phyloP scores from a whole-genome alignment of 805 yeast species.

The Cyberlindnera samutprakarnensis region DNA sequence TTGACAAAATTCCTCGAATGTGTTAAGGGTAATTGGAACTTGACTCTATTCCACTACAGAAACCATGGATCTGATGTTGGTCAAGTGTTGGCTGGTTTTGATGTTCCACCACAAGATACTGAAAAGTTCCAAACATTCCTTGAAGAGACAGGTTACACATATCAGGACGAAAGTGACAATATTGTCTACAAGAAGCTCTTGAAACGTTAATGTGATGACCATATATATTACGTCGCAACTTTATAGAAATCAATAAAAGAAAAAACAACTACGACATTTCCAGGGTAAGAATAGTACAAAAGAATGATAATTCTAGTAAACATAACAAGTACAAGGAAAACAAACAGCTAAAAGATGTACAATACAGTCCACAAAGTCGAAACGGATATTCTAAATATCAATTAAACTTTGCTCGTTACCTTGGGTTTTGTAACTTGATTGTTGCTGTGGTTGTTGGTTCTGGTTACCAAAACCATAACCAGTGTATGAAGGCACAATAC shows the following conservation, averaged over 20 bases:
- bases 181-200: constrained; percentile 78
- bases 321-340: constrained; percentile 1
- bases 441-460: constrained; percentile 19
- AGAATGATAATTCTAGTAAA: neutral
- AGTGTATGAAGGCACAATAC: constrained; percentile 74
- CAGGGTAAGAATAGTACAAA: too few relatives aligned
- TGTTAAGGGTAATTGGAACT: constrained; percentile 77
- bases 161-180: constrained; percentile 77
- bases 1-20: constrained; percentile 69
- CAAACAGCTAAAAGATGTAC: neutral
- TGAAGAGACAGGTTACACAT: constrained; percentile 65
- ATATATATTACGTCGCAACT: too few relatives aligned
- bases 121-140: constrained; percentile 62
- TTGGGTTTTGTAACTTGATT: constrained; percentile 9
- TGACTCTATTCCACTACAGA: constrained; percentile 92
- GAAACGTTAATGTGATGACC: constrained; percentile 29
- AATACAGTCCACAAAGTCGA: neutral
- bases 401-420: constrained; percentile 22
- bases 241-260: too few relatives aligned
- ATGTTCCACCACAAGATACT: constrained; percentile 67
- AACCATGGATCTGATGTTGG: constrained; percentile 96
- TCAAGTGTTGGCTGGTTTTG: constrained; percentile 83
- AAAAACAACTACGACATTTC: neutral
- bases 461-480: constrained; percentile 95
- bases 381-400: constrained; percentile 15